Conservation (phyloP, 2,329 filamentous ascomycete species). For the Aspergillus pseudotamarii region DNA sequence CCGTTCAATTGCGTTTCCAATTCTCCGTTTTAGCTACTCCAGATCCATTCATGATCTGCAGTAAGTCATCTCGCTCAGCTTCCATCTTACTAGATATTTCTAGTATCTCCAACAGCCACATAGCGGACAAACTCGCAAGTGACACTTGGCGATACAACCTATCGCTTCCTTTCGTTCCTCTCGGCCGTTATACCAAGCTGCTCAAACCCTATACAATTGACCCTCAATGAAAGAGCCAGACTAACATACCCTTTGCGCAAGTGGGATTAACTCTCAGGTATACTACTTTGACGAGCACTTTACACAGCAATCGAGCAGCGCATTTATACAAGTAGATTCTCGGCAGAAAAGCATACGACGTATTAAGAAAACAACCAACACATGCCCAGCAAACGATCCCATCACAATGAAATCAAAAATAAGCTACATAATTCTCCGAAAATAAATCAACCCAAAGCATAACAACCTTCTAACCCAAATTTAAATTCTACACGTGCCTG, state of each 20-base stretch:
- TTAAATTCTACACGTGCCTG: background rate
- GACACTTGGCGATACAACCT: background rate
- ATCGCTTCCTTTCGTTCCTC: background rate
- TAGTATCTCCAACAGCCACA: background rate
- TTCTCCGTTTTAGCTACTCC: background rate
- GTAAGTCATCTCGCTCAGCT: too few species aligned
- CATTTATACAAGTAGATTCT: background rate
- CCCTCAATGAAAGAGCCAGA: background rate
- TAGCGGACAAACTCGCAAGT: background rate
- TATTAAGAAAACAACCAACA: background rate
- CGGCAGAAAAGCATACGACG: background rate
- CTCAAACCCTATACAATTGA: background rate
- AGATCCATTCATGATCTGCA: too few species aligned
- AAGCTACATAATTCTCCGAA: background rate
- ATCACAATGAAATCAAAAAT: background rate
- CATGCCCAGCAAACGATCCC: background rate
- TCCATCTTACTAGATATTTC: too few species aligned
- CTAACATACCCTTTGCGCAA: background rate
- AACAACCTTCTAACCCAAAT: too few species aligned
- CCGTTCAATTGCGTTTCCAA: background rate
- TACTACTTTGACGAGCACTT: background rate
- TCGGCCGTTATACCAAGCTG: background rate
- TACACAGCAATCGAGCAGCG: background rate
- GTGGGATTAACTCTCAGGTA: background rate
- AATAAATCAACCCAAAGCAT: background rate